Percentiles rank a stretch among this genome's conserved stretches.
Evolutionary conservation across 78 protist genomes (phyloP).

Genomic region (Protostelium mycophagum): DNA sequence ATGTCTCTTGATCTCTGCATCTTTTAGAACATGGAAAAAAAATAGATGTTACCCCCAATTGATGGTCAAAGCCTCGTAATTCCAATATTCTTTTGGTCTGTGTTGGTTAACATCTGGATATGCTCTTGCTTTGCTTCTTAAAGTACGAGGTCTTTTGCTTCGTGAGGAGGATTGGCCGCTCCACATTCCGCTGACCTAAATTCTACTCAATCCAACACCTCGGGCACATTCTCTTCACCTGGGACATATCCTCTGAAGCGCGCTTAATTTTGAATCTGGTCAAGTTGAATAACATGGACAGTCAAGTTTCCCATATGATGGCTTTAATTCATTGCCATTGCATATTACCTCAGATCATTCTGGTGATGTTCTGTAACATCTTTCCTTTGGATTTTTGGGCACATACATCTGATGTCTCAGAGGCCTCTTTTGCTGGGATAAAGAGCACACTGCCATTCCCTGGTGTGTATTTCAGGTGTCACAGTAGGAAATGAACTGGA

Average conservation of each 20-base stretch:
- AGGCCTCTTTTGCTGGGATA: too few relatives aligned
- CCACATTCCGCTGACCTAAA: background rate
- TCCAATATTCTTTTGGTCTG: slow-evolving; percentile 42
- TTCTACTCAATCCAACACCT: background rate
- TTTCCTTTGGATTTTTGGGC: too few relatives aligned
- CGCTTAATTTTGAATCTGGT: background rate
- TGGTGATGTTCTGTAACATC: too few relatives aligned
- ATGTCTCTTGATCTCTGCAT: slow-evolving; percentile 74
- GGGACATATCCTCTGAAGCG: background rate
- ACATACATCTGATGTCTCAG: too few relatives aligned
- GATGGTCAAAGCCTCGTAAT: slow-evolving; percentile 32
- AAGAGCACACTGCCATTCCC: too few relatives aligned
- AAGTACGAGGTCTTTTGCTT: slow-evolving; percentile 6
- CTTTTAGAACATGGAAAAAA: background rate
- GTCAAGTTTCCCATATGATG: too few relatives aligned
- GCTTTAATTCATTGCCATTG: too few relatives aligned
- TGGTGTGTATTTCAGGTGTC: too few relatives aligned
- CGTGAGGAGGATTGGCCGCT: background rate
- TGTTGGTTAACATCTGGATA: slow-evolving; percentile 31
- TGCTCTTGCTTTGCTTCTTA: slow-evolving; percentile 33
- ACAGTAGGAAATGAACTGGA: too few relatives aligned
- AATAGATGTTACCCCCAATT: slow-evolving; percentile 24
- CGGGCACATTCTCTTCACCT: background rate
- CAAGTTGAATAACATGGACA: too few relatives aligned
- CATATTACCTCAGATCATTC: too few relatives aligned